Conservation (phyloP, 2,329 filamentous ascomycete species). For the Neocucurbitaria cava region DNA sequence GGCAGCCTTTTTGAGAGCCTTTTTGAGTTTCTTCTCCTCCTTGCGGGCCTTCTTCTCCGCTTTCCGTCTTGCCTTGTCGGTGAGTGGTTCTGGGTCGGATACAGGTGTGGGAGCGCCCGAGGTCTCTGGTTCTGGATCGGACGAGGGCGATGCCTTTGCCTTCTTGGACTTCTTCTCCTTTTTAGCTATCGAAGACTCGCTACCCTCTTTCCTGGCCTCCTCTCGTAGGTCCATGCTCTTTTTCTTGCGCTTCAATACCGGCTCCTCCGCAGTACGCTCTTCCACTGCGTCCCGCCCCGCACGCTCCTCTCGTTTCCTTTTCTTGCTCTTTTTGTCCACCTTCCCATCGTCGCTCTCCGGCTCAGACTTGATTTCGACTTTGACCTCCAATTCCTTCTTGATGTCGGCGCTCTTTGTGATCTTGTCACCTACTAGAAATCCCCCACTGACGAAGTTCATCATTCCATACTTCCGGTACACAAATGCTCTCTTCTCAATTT, state of each 20-base stretch:
- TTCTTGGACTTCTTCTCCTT: slow-evolving; percentile 43
- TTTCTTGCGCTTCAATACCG: slow-evolving; percentile 47
- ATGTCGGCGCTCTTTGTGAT: slow-evolving; percentile 56
- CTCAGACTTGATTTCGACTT: slow-evolving; percentile 51
- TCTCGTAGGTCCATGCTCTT: slow-evolving; percentile 45
- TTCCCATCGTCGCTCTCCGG: slow-evolving; percentile 42
- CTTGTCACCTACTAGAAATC: slow-evolving; percentile 69
- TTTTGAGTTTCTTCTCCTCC: slow-evolving; percentile 56
- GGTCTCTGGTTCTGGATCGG: slow-evolving; percentile 28
- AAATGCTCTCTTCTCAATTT: slow-evolving; percentile 75
- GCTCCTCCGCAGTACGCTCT: slow-evolving; percentile 40
- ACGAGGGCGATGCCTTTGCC: slow-evolving; percentile 30
- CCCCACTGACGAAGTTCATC: slow-evolving; percentile 88
- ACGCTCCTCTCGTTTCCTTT: slow-evolving; percentile 42
- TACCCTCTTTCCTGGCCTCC: slow-evolving; percentile 32
- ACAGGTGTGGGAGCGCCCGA: slow-evolving; percentile 23
- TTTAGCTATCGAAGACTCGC: slow-evolving; percentile 25
- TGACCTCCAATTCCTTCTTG: slow-evolving; percentile 43
- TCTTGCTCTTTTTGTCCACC: slow-evolving; percentile 37
- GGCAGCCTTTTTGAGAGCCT: slow-evolving; percentile 55
- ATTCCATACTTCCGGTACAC: slow-evolving; percentile 77
- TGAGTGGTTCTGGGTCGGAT: slow-evolving; percentile 45
- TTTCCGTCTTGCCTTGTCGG: slow-evolving; percentile 50
- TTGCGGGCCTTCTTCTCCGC: slow-evolving; percentile 55
- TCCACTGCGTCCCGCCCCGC: slow-evolving; percentile 34